Conservation (phyloP, 2,329 filamentous ascomycete genomes). For the Pseudogymnoascus sp. region DNA sequence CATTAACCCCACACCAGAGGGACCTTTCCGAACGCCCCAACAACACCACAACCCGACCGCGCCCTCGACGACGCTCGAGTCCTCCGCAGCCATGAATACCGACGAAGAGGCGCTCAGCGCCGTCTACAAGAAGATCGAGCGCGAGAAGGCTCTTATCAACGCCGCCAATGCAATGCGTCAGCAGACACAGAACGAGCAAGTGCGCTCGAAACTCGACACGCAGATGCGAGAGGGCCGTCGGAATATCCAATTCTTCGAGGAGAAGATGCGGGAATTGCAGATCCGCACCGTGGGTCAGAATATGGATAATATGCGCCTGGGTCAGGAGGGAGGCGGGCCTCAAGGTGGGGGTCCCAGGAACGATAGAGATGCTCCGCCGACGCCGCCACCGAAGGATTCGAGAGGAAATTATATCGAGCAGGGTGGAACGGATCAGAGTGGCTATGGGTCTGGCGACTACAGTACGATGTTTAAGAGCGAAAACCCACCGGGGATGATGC, state of each 20-base stretch:
- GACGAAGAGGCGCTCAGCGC: slow-evolving; percentile 61
- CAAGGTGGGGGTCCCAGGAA: slow-evolving; percentile 36
- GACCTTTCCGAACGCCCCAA: neutral
- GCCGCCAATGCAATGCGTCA: slow-evolving; percentile 92
- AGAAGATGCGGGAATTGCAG: slow-evolving; percentile 80
- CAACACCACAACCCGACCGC: slow-evolving; percentile 3
- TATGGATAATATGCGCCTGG: slow-evolving; percentile 57
- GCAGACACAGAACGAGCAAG: slow-evolving; percentile 87
- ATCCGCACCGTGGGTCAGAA: slow-evolving; percentile 64
- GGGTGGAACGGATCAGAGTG: slow-evolving; percentile 44
- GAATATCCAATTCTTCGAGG: slow-evolving; percentile 93
- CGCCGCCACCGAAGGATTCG: slow-evolving; percentile 67
- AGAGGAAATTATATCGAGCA: slow-evolving; percentile 36
- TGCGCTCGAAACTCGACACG: slow-evolving; percentile 81
- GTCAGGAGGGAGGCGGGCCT: slow-evolving; percentile 34
- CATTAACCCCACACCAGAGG: slow-evolving; percentile 7
- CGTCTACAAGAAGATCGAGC: slow-evolving; percentile 94
- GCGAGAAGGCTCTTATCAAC: slow-evolving; percentile 90
- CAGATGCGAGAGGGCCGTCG: slow-evolving; percentile 89
- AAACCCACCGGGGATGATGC: slow-evolving; percentile 56
- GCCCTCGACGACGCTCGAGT: slow-evolving; percentile 7
- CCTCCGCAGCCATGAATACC: slow-evolving; percentile 43
- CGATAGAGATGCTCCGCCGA: slow-evolving; percentile 42
- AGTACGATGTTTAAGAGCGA: slow-evolving; percentile 36
- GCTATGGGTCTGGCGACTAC: slow-evolving; percentile 52